A percentile compares a stretch with the other conserved stretches of the same genome.
Conservation (phyloP, 805 yeast genomes). For the Metschnikowia continentalis region DNA sequence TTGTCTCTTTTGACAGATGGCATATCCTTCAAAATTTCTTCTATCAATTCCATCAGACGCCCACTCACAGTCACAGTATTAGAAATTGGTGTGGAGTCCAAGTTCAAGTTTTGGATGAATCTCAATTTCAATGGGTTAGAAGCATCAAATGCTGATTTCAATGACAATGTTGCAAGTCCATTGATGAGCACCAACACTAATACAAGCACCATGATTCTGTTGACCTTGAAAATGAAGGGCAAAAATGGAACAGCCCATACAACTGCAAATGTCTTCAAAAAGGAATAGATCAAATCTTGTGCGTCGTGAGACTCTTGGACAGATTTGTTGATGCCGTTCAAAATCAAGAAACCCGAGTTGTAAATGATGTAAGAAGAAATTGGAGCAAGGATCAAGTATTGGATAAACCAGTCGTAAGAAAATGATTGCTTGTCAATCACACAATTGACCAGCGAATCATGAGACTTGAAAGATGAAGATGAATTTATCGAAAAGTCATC, state of each 20-base stretch:
- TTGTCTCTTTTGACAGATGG: slow-evolving; percentile 54
- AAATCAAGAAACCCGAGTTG: slow-evolving; percentile 49
- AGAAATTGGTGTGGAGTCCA: slow-evolving; percentile 25
- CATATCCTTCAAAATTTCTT: slow-evolving; percentile 48
- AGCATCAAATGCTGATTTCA: slow-evolving; percentile 55
- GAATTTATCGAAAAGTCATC: slow-evolving; percentile 13
- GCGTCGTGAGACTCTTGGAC: slow-evolving; percentile 58
- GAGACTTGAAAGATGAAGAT: slow-evolving; percentile 22
- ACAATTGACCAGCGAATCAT: slow-evolving; percentile 5
- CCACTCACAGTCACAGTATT: slow-evolving; percentile 48
- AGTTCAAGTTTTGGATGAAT: slow-evolving; percentile 59
- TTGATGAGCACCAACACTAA: slow-evolving; percentile 29
- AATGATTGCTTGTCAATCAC: slow-evolving; percentile 37
- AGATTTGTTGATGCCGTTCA: slow-evolving; percentile 67
- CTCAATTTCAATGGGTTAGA: slow-evolving; percentile 67
- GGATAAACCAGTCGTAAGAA: slow-evolving; percentile 79
- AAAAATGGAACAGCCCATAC: slow-evolving; percentile 46
- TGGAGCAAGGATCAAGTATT: slow-evolving; percentile 67
- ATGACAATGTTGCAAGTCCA: slow-evolving; percentile 36
- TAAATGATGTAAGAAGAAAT: slow-evolving; percentile 51
- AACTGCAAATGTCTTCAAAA: slow-evolving; percentile 27
- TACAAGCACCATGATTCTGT: slow-evolving; percentile 44
- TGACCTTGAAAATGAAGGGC: slow-evolving; percentile 68
- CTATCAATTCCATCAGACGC: slow-evolving; percentile 43
- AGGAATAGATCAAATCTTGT: slow-evolving; percentile 31